phyloP scores from a whole-genome alignment of 2,329 filamentous ascomycete genomes.

The Hawksworthiomyces lignivorus region DNA sequence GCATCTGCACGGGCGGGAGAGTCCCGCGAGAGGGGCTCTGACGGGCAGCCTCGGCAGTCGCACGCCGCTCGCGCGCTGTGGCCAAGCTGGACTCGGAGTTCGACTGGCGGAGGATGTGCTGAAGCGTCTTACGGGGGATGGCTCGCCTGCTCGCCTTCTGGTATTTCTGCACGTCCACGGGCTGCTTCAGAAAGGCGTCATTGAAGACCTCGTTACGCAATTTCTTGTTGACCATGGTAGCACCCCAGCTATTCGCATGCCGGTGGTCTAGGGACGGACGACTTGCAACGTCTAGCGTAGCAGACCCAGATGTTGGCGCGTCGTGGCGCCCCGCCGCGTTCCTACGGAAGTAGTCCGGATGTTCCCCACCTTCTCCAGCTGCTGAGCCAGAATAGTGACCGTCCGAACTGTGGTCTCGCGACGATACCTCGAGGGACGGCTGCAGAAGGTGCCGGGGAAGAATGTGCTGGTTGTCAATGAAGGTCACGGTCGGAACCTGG shows the following conservation, averaged over 20 bases:
- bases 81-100: conserved; percentile 36
- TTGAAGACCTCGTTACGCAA: conserved; percentile 86
- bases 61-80: conserved; percentile 6
- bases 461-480: conserved; percentile 91
- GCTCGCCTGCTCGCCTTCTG: conserved; percentile 62
- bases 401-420: too few species aligned
- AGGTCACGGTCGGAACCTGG: conserved; percentile 80
- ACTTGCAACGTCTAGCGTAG: neutral
- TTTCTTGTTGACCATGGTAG: conserved; percentile 81
- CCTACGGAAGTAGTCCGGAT: neutral
- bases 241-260: conserved; percentile 70
- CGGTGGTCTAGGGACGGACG: conserved; percentile 46
- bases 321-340: neutral
- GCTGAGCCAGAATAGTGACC: too few species aligned
- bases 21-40: neutral
- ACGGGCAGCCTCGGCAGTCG: neutral
- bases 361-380: too few species aligned
- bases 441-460: conserved; percentile 77
- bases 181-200: conserved; percentile 80
- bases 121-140: conserved; percentile 46
- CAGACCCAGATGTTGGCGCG: neutral
- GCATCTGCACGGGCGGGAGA: conserved; percentile 1
- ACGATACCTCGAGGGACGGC: conserved; percentile 35
- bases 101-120: conserved; percentile 35
- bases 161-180: conserved; percentile 72